Conservation (phyloP, 73 alveolate genomes). For the Tetrahymena borealis region DNA sequence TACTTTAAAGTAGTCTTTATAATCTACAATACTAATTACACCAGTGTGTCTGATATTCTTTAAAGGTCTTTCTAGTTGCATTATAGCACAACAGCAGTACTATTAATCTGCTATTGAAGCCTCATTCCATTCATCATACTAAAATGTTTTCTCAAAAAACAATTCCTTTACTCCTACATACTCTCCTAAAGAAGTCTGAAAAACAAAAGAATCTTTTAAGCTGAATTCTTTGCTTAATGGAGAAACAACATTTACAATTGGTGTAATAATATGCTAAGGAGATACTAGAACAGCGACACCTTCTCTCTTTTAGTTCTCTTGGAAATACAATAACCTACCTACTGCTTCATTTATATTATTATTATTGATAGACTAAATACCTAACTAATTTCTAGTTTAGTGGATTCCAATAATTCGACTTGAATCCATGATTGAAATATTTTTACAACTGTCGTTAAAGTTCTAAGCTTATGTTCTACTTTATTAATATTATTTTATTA, state of each 20-base stretch:
- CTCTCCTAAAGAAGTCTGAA: background rate
- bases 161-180: background rate
- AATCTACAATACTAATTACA: background rate
- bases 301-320: background rate
- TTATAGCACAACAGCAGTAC: background rate
- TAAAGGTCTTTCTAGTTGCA: background rate
- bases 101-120: background rate
- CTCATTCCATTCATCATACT: background rate
- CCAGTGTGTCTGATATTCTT: background rate
- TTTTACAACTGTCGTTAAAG: background rate
- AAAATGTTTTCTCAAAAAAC: background rate
- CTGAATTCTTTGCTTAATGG: background rate
- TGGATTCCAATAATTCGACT: slow-evolving; percentile 2
- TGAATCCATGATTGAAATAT: background rate
- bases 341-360: background rate
- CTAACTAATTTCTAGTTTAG: background rate
- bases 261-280: background rate
- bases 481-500: background rate
- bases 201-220: background rate
- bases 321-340: background rate
- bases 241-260: background rate
- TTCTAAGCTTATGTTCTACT: background rate
- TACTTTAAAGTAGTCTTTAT: background rate
- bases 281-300: background rate
- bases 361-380: background rate